A percentile compares a stretch with the other conserved stretches of the same genome.
Conservation (phyloP, 805 yeast species). For the Zygosaccharomyces rouxii region DNA sequence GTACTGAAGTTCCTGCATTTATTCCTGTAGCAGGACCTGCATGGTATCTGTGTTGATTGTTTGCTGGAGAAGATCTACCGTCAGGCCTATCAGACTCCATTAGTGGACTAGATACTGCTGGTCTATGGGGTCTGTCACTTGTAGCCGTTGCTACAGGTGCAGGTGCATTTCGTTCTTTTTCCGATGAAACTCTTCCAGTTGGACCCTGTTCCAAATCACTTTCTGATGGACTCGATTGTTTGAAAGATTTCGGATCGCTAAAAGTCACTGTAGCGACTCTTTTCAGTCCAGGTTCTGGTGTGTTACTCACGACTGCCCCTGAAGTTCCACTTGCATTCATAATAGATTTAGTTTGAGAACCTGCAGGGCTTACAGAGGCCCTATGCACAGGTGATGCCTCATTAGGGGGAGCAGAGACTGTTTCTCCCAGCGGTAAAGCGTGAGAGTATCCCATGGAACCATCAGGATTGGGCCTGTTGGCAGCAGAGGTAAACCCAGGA, state of each 20-base stretch:
- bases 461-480: constrained; percentile 21
- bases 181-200: constrained; percentile 11
- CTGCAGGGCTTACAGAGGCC: constrained; percentile 24
- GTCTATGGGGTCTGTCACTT: constrained; percentile 9
- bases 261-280: constrained; percentile 33
- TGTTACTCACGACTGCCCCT: constrained; percentile 34
- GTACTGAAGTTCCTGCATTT: not conserved
- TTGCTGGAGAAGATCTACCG: constrained; percentile 1
- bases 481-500: constrained; percentile 18
- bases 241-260: constrained; percentile 24
- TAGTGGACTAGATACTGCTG: constrained; percentile 10
- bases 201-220: constrained; percentile 9
- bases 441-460: constrained; percentile 16
- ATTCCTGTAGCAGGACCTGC: not conserved
- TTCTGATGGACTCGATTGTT: constrained; percentile 12
- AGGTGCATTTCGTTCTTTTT: constrained; percentile 8
- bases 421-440: constrained; percentile 6
- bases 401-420: constrained; percentile 4
- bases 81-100: constrained; percentile 8
- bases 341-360: constrained; percentile 30
- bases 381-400: constrained; percentile 16
- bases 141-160: constrained; percentile 1
- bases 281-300: constrained; percentile 33
- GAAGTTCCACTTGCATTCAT: constrained; percentile 35
- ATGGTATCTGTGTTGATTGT: constrained; percentile 2